These are phyloP conservation scores for Periglandula ipomoeae DNA, from an alignment of 2,329 filamentous ascomycete genomes.

Conservation along the genomic window DNA sequence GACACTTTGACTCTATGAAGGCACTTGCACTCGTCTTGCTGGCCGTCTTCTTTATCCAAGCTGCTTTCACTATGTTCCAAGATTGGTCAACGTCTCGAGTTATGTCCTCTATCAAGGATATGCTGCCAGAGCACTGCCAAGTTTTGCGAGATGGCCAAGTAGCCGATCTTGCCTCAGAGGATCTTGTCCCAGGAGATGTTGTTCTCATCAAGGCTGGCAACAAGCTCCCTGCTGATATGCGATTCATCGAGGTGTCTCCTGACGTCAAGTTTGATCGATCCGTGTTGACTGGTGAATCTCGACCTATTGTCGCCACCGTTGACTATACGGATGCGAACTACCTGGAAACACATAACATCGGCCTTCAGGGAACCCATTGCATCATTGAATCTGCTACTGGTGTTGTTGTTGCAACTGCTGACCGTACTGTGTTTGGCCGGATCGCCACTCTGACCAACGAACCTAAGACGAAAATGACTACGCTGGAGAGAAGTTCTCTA, in stretches of 20 bases:
- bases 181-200: slow-evolving; percentile 65
- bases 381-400: slow-evolving; percentile 58
- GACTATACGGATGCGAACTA: slow-evolving; percentile 65
- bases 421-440: slow-evolving; percentile 65
- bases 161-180: slow-evolving; percentile 38
- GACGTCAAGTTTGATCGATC: slow-evolving; percentile 66
- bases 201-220: slow-evolving; percentile 61
- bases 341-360: slow-evolving; percentile 67
- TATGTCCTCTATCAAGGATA: slow-evolving; percentile 71
- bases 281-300: slow-evolving; percentile 61
- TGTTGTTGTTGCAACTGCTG: slow-evolving; percentile 62
- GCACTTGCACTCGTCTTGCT: slow-evolving; percentile 66
- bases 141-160: slow-evolving; percentile 51
- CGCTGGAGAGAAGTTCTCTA: slow-evolving; percentile 65
- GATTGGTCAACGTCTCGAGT: slow-evolving; percentile 70
- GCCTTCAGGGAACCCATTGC: slow-evolving; percentile 72
- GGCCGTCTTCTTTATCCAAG: slow-evolving; percentile 60
- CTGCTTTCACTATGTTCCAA: slow-evolving; percentile 60
- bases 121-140: slow-evolving; percentile 67
- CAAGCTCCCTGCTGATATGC: slow-evolving; percentile 65
- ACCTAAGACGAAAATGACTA: slow-evolving; percentile 58
- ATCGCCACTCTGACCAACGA: slow-evolving; percentile 65
- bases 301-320: slow-evolving; percentile 52
- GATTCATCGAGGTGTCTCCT: slow-evolving; percentile 58
- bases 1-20: slow-evolving; percentile 5